phyloP scores from a whole-genome alignment of 176 grass and related monocot species.

The Oryza australiensis region DNA sequence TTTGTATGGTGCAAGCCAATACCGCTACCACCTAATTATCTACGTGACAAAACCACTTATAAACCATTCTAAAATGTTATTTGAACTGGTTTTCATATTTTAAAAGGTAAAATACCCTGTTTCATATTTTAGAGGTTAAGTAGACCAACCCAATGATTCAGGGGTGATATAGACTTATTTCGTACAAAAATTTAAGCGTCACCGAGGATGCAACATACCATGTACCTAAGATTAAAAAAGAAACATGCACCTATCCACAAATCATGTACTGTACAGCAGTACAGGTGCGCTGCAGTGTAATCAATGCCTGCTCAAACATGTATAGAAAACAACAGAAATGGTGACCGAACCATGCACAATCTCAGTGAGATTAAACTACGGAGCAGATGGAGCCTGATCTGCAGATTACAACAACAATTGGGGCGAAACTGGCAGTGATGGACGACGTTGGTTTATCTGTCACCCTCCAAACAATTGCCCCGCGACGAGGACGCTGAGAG shows the following conservation, averaged over 20 bases:
- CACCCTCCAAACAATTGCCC: slow-evolving; percentile 36
- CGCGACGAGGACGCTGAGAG: slow-evolving; percentile 19
- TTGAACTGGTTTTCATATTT: too few species aligned
- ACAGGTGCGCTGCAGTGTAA: neutral
- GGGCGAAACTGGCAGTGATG: neutral
- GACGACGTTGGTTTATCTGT: slow-evolving; percentile 2
- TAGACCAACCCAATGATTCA: too few species aligned
- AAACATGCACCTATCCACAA: neutral
- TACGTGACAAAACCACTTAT: too few species aligned
- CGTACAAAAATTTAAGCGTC: too few species aligned
- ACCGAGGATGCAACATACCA: neutral
- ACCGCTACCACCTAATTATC: too few species aligned
- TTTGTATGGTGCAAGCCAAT: too few species aligned
- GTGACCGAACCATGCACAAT: neutral
- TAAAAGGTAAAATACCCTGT: too few species aligned
- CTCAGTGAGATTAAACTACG: neutral
- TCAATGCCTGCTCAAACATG: neutral
- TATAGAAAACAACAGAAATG: neutral
- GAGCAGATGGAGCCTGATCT: neutral
- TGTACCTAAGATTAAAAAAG: too few species aligned
- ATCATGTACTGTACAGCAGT: neutral
- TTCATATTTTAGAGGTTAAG: too few species aligned
- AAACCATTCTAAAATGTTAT: too few species aligned
- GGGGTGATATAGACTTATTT: too few species aligned
- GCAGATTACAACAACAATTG: neutral